phyloP scores from a whole-genome alignment of 2,329 filamentous ascomycete species.

The Cordyceps cicadae region DNA sequence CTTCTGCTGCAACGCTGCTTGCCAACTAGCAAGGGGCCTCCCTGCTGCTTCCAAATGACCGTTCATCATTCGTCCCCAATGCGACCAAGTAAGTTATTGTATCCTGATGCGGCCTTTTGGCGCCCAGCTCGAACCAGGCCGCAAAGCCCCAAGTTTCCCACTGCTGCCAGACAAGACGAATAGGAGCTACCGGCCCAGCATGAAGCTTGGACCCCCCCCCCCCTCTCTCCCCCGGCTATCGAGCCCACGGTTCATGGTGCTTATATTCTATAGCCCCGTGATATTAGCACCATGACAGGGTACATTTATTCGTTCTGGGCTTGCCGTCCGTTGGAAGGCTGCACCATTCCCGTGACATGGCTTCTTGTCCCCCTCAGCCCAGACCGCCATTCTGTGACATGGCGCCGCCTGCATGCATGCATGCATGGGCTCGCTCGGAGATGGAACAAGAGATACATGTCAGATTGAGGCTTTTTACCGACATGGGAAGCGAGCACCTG shows the following conservation, averaged over 20 bases:
- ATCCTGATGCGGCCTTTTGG: neutral
- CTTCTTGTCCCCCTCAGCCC: neutral
- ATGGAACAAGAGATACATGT: constrained; percentile 2
- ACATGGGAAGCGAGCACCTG: neutral
- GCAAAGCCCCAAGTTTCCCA: too few relatives aligned
- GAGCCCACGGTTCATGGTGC: neutral
- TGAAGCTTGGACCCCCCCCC: neutral
- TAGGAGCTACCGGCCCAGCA: too few relatives aligned
- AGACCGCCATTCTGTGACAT: constrained; percentile 9
- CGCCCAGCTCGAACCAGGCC: too few relatives aligned
- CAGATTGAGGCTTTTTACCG: neutral
- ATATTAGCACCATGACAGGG: too few relatives aligned
- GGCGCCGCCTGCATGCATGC: neutral
- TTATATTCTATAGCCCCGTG: neutral
- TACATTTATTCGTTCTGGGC: too few relatives aligned
- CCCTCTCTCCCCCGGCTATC: neutral
- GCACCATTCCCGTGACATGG: neutral
- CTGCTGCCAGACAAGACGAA: too few relatives aligned
- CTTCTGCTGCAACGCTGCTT: neutral
- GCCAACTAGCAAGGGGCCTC: neutral
- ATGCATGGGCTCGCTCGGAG: neutral
- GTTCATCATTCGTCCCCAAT: too few relatives aligned
- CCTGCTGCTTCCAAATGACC: neutral
- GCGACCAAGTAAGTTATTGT: too few relatives aligned
- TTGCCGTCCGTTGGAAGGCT: neutral